A percentile compares a stretch with the other conserved stretches of the same genome.
phyloP scores from a whole-genome alignment of 2,329 filamentous ascomycete genomes.

The Diplodia seriata region DNA sequence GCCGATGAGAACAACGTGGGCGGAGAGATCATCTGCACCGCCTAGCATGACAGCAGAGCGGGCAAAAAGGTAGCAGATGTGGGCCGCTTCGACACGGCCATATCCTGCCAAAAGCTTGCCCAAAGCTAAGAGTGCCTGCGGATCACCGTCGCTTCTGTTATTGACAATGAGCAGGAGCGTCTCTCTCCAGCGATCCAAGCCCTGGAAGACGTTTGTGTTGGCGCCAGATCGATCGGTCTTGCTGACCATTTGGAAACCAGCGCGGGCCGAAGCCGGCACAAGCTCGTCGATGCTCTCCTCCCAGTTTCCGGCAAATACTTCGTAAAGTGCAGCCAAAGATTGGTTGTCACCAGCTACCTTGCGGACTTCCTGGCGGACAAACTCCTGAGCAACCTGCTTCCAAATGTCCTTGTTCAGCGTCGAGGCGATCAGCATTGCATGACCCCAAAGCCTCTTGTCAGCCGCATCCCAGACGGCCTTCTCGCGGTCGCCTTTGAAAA shows the following conservation, averaged over 20 bases:
- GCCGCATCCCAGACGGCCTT: conserved; percentile 93
- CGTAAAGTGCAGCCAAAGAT: conserved; percentile 88
- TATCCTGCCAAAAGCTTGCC: conserved; percentile 85
- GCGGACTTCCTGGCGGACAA: conserved; percentile 93
- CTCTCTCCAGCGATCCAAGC: conserved; percentile 92
- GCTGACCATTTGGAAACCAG: conserved; percentile 88
- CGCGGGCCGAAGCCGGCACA: conserved; percentile 88
- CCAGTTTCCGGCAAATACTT: conserved; percentile 89
- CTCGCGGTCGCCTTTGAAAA: conserved; percentile 83
- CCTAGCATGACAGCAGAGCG: conserved; percentile 73
- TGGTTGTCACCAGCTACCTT: conserved; percentile 79
- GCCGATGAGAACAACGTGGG: conserved; percentile 83
- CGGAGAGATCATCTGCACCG: conserved; percentile 80
- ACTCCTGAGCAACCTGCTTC: conserved; percentile 93
- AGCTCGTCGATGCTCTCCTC: conserved; percentile 96
- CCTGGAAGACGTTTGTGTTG: conserved; percentile 77
- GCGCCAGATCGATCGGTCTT: conserved; percentile 68
- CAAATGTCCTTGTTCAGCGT: conserved; percentile 77
- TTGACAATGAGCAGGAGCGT: conserved; percentile 84
- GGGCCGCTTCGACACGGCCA: conserved; percentile 86
- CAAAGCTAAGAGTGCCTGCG: conserved; percentile 76
- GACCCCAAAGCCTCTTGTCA: conserved; percentile 93
- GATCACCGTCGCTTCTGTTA: conserved; percentile 84
- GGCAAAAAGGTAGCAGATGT: conserved; percentile 92
- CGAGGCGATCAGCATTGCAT: conserved; percentile 89